A percentile compares a stretch with the other conserved stretches of the same genome.
phyloP scores from a whole-genome alignment of 164 flowering plant species.

The Houttuynia cordata region DNA sequence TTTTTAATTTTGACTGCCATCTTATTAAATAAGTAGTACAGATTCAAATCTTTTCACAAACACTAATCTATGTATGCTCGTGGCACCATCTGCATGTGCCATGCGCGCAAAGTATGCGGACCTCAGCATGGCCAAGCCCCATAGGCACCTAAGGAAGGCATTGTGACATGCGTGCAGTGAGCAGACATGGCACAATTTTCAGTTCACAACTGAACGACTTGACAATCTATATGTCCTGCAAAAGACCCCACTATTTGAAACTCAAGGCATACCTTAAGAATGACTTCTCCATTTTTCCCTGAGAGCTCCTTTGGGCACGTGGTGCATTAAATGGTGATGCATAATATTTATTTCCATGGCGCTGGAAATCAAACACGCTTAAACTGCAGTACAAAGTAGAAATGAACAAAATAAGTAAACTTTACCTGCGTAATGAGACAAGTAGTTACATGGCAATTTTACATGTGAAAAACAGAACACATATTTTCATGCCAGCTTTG shows the following conservation, averaged over 20 bases:
- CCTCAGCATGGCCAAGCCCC: too few species aligned
- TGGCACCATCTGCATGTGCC: too few species aligned
- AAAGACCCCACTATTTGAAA: neutral
- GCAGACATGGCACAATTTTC: too few species aligned
- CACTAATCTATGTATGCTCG: too few species aligned
- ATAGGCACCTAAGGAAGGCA: too few species aligned
- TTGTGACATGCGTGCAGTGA: too few species aligned
- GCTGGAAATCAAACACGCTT: slow-evolving; percentile 66
- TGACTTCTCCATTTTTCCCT: slow-evolving; percentile 98
- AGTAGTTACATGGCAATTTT: neutral
- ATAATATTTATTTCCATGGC: slow-evolving; percentile 81
- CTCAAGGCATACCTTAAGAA: slow-evolving; percentile 56
- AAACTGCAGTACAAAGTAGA: slow-evolving; percentile 35
- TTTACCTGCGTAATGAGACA: neutral
- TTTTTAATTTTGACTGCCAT: too few species aligned
- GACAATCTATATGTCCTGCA: neutral
- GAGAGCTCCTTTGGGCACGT: slow-evolving; percentile 62
- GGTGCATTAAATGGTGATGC: slow-evolving; percentile 58
- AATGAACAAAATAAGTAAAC: too few species aligned
- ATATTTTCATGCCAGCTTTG: too few species aligned
- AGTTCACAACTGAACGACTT: neutral
- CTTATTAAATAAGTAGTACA: too few species aligned
- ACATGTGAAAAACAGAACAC: neutral
- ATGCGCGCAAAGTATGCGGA: too few species aligned
- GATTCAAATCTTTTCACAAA: too few species aligned